phyloP scores from a whole-genome alignment of 179 eudicot species.

The Amaranthus tricolor region DNA sequence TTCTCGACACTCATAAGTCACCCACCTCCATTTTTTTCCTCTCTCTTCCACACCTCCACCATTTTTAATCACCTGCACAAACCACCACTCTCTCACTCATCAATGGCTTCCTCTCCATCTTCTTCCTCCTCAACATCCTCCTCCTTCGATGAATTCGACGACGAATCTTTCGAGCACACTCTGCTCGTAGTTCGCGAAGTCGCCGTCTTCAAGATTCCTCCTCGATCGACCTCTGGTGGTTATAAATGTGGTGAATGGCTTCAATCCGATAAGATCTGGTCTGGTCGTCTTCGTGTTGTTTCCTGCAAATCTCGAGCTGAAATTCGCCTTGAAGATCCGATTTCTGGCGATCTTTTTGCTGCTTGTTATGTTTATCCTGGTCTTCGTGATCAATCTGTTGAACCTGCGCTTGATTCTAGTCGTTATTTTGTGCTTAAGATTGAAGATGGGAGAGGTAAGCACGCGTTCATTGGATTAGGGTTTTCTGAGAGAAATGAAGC shows the following conservation, averaged over 20 bases:
- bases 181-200: slow-evolving; percentile 93
- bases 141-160: slow-evolving; percentile 67
- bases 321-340: slow-evolving; percentile 92
- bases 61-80: background rate
- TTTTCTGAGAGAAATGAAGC: slow-evolving; percentile 91
- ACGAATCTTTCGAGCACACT: slow-evolving; percentile 91
- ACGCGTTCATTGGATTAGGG: slow-evolving; percentile 90
- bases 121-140: slow-evolving; percentile 21
- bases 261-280: slow-evolving; percentile 96
- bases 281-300: slow-evolving; percentile 91
- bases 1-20: slow-evolving; percentile 4
- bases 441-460: slow-evolving; percentile 93
- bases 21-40: background rate
- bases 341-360: slow-evolving; percentile 85
- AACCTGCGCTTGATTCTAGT: slow-evolving; percentile 85
- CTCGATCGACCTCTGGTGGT: slow-evolving; percentile 86
- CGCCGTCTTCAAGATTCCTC: slow-evolving; percentile 89
- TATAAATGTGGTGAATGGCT: slow-evolving; percentile 99
- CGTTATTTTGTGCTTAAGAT: slow-evolving; percentile 83
- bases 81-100: background rate
- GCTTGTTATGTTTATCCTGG: slow-evolving; percentile 83
- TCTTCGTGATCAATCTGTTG: slow-evolving; percentile 69
- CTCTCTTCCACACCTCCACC: background rate
- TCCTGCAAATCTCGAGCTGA: slow-evolving; percentile 78
- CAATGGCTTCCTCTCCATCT: slow-evolving; percentile 16